phyloP scores from a whole-genome alignment of 371 early-diverging fungal genomes.

The Fennellomyces sp. region DNA sequence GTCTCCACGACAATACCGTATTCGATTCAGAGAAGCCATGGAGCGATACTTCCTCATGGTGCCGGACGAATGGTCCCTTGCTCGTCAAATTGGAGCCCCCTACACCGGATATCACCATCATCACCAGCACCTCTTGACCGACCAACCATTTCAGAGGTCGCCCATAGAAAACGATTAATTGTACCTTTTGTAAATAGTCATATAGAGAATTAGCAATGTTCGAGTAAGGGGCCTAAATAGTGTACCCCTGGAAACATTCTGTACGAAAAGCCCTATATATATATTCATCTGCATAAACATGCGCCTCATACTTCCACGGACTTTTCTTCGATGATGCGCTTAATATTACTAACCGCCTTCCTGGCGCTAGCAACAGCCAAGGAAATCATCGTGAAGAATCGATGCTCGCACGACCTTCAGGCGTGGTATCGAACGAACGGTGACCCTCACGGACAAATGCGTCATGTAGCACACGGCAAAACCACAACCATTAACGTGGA shows the following conservation, averaged over 20 bases:
- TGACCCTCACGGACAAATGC: constrained; percentile 12
- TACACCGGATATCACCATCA: constrained; percentile 22
- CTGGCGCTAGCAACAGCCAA: not conserved
- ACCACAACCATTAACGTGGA: constrained; percentile 10
- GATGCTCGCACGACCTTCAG: constrained; percentile 21
- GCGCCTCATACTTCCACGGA: no score
- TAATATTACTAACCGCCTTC: no score
- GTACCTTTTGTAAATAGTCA: constrained; percentile 2
- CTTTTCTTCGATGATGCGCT: no score
- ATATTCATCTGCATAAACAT: no score
- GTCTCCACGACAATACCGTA: constrained; percentile 91
- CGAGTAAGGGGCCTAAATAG: constrained; percentile 1
- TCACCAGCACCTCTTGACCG: constrained; percentile 10
- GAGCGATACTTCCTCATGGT: constrained; percentile 85
- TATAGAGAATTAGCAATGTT: not conserved
- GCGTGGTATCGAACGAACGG: constrained; percentile 31
- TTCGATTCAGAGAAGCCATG: constrained; percentile 94
- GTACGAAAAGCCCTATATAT: no score
- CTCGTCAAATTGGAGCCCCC: constrained; percentile 16
- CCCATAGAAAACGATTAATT: not conserved
- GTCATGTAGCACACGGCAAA: not conserved
- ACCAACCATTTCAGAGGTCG: not conserved
- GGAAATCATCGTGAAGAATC: constrained; percentile 11
- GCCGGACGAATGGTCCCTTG: constrained; percentile 64
- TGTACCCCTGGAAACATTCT: no score